Percentiles rank a stretch among this genome's conserved stretches.
These are phyloP conservation scores for Acacia concinna DNA, from an alignment of 331 rosid genomes.

Conservation along the genomic window DNA sequence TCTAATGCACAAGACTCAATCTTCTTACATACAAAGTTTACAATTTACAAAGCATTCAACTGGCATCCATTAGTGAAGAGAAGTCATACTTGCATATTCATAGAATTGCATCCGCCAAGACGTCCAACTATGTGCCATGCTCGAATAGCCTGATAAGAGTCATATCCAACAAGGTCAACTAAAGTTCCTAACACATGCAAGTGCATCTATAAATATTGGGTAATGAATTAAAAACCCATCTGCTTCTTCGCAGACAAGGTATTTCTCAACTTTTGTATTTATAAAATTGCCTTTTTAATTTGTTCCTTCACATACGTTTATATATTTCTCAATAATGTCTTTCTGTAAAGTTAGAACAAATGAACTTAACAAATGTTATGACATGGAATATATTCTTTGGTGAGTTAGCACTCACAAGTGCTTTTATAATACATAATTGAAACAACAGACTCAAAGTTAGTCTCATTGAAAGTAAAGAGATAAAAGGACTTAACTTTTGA, in stretches of 20 bases:
- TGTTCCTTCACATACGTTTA: background rate
- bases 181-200: slow-evolving; percentile 3
- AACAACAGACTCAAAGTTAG: background rate
- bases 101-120: slow-evolving; percentile 91
- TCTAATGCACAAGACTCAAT: background rate
- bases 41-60: background rate
- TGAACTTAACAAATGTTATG: background rate
- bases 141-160: slow-evolving; percentile 59
- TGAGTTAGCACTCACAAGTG: background rate
- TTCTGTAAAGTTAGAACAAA: background rate
- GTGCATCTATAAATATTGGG: background rate
- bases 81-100: slow-evolving; percentile 84
- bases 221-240: background rate
- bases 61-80: background rate
- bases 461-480: background rate
- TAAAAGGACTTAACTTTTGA: background rate
- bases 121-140: slow-evolving; percentile 91
- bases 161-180: slow-evolving; percentile 32
- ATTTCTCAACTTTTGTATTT: background rate
- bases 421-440: background rate
- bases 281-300: background rate
- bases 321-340: background rate
- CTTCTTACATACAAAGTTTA: background rate
- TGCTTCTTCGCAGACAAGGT: background rate
- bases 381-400: background rate